Base-by-base conservation (phyloP, 352 stramenopile genomes). In the Globisporangium recalcitrans region DNA sequence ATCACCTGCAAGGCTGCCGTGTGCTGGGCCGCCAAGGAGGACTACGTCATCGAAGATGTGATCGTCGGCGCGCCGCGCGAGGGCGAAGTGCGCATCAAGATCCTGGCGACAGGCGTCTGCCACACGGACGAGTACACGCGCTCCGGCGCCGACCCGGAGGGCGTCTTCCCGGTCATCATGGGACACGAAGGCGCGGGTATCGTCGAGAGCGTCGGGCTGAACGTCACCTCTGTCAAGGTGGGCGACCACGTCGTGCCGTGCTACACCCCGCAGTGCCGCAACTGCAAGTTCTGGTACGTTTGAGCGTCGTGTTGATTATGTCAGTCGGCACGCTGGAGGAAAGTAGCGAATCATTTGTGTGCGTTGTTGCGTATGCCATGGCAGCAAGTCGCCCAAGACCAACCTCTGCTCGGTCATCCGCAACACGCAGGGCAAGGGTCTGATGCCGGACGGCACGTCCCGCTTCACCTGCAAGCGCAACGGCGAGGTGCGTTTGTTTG, bases 181-280 rank as follows among this genome's bases (percentile, higher is more conserved):
- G 86, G 86, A 53, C 86, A 95, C 72, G 86, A 95, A 62, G 84
- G 84, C 26, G 86, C 86, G 21, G 86, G 86, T 42, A 77, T 93
- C 58, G 86, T 95, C 58, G 86, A 95, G 64, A 93, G 84, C 64
- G 82, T 93, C 7, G 86, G 85, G 3, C 73, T 75, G 10, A 75
- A 90, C 46, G 86, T 95, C 46, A 95, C 82, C 9, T 81, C 73
- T 26, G 46, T 95, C 57, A 85, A 95, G 72, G 84, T 91, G 46
- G 86, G 86, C 52, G 86, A 95, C 72, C 82, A 98, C 68, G 94
- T 98, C 36, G 96, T 99, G 70, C 96, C 96, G 38, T 98, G 93
- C 80, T 99, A 98, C 76, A 97, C 88, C 57, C 88, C 90, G 55
- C 82, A 96, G 68, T 96, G 87, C 79, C 82, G 82, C 71, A 91